Evolutionary conservation across 2,329 filamentous ascomycete species (phyloP).

Genomic region (Colletotrichum lindemuthianum): DNA sequence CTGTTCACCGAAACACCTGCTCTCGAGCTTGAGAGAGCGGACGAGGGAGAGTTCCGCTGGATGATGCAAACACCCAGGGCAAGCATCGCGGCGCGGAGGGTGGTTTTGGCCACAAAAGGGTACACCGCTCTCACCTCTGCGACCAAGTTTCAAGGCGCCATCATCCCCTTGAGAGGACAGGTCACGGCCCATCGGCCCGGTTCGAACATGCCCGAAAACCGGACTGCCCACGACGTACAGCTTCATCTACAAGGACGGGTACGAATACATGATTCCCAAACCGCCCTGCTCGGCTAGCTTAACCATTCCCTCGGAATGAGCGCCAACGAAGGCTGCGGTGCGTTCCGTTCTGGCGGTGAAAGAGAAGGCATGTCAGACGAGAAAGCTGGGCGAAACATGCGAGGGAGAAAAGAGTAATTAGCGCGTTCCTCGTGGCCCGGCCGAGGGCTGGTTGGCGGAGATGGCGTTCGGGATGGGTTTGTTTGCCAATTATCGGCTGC

Average conservation of each 20-base stretch:
- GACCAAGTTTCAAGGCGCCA: slow-evolving; percentile 36
- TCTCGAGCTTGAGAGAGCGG: neutral
- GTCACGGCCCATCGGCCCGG: slow-evolving; percentile 44
- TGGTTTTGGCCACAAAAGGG: slow-evolving; percentile 44
- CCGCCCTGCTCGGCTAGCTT: slow-evolving; percentile 51
- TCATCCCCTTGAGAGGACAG: slow-evolving; percentile 39
- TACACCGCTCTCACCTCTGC: slow-evolving; percentile 41
- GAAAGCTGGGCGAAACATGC: slow-evolving; percentile 1
- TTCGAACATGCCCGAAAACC: slow-evolving; percentile 44
- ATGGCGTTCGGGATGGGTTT: neutral
- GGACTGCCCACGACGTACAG: slow-evolving; percentile 64
- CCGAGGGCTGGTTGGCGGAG: neutral
- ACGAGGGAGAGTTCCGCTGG: slow-evolving; percentile 10
- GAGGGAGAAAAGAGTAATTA: slow-evolving; percentile 12
- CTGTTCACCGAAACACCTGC: slow-evolving; percentile 33
- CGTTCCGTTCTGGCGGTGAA: slow-evolving; percentile 24
- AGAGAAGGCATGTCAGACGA: neutral
- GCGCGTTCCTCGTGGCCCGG: neutral
- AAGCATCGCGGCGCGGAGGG: slow-evolving; percentile 33
- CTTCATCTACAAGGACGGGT: slow-evolving; percentile 69
- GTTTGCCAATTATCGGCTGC: neutral
- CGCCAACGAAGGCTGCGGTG: neutral
- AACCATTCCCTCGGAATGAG: slow-evolving; percentile 32
- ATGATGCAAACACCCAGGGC: slow-evolving; percentile 38
- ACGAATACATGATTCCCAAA: slow-evolving; percentile 74